These are phyloP conservation scores for Dictyophora rubrovolvata DNA, from an alignment of 768 basidiomycete species.

Conservation along the genomic window DNA sequence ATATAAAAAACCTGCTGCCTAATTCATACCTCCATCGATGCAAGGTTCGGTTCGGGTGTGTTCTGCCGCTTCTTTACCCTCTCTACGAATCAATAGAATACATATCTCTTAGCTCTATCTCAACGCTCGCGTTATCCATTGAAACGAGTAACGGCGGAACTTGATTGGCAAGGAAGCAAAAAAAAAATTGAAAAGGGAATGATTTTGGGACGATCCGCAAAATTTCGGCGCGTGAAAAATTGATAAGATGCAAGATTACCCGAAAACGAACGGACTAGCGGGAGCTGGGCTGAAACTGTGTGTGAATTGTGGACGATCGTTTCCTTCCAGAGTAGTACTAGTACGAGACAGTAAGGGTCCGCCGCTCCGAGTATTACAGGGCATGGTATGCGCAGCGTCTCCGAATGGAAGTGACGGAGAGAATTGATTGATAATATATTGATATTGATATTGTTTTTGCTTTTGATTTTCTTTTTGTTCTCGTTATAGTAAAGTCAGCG, in stretches of 20 bases:
- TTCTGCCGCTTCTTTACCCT: not conserved
- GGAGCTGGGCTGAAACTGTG: not conserved
- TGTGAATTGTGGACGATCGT: not conserved
- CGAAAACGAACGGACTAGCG: not conserved
- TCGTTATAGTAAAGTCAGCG: not conserved
- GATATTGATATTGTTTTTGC: too few relatives aligned
- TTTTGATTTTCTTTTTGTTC: not conserved
- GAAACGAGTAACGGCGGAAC: not conserved
- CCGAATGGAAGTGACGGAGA: not conserved
- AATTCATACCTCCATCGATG: not conserved
- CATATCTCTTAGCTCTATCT: not conserved
- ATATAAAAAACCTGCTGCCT: not conserved
- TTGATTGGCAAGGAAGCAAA: not conserved
- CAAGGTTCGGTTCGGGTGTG: not conserved
- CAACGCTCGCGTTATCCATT: not conserved
- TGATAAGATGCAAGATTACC: not conserved
- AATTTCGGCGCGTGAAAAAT: not conserved
- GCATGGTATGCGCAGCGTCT: not conserved
- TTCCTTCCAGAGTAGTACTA: not conserved
- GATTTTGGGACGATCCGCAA: not conserved
- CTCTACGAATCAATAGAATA: too few relatives aligned
- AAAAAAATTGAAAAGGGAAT: not conserved
- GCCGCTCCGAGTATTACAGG: not conserved
- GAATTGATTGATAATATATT: not conserved
- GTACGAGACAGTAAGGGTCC: not conserved